phyloP scores from a whole-genome alignment of 352 stramenopile genomes.

The Phytophthora sojae region DNA sequence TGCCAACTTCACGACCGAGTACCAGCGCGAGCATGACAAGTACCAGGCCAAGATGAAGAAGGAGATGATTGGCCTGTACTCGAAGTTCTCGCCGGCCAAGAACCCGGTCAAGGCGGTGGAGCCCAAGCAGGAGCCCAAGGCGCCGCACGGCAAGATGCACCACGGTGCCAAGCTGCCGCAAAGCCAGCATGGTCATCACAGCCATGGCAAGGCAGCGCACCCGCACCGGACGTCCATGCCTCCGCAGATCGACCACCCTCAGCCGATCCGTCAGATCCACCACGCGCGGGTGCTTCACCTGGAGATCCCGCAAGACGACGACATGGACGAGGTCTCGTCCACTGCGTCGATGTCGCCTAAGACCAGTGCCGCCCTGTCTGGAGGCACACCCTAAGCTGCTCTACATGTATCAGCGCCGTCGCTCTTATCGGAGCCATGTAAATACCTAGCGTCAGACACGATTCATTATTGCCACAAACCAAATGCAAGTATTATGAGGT shows the following conservation, averaged over 20 bases:
- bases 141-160: conserved; percentile 26
- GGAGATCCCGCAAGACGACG: conserved; percentile 36
- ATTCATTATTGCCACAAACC: conserved; percentile 27
- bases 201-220: conserved; percentile 24
- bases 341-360: conserved; percentile 39
- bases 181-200: conserved; percentile 20
- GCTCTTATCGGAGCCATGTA: conserved; percentile 20
- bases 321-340: conserved; percentile 38
- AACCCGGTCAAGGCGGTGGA: conserved; percentile 37
- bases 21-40: conserved; percentile 74
- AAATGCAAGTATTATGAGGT: conserved; percentile 37
- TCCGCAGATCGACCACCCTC: conserved; percentile 39
- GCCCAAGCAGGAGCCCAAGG: conserved; percentile 34
- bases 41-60: conserved; percentile 63
- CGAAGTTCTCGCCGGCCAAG: conserved; percentile 41
- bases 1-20: conserved; percentile 79
- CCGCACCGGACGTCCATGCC: conserved; percentile 33
- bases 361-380: conserved; percentile 39
- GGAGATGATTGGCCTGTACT: conserved; percentile 43
- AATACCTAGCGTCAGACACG: conserved; percentile 23
- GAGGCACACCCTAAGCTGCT: conserved; percentile 16
- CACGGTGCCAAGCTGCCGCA: conserved; percentile 30
- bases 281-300: conserved; percentile 38
- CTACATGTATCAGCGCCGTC: not conserved
- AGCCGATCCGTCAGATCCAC: conserved; percentile 37